Percentiles rank a stretch among this genome's conserved stretches.
These are phyloP conservation scores for Corymbia calophylla DNA, from an alignment of 441 rosid genomes.

Conservation along the genomic window DNA sequence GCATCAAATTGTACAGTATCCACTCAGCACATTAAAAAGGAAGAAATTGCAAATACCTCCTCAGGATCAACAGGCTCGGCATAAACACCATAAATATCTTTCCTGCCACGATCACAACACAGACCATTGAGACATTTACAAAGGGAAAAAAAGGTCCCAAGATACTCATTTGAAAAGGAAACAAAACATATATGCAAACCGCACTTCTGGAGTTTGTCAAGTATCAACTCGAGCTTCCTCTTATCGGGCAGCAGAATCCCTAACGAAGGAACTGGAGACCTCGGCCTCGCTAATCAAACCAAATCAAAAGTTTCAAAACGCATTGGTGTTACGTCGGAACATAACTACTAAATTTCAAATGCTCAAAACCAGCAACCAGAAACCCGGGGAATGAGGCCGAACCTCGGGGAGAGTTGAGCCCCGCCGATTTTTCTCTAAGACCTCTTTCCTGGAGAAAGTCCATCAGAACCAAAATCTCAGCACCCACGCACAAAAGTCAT, in stretches of 20 bases:
- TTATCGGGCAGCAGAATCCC: background rate
- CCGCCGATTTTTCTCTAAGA: background rate
- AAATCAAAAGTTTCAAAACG: background rate
- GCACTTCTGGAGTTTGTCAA: background rate
- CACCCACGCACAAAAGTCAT: background rate
- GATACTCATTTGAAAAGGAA: background rate
- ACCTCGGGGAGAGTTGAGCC: background rate
- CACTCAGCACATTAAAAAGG: background rate
- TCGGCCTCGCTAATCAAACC: background rate
- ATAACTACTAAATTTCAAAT: background rate
- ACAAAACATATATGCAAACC: background rate
- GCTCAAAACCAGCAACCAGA: background rate
- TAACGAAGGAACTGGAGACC: background rate
- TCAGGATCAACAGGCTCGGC: conserved; percentile 1
- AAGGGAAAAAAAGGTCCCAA: background rate
- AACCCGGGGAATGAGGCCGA: background rate
- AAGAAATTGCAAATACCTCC: background rate
- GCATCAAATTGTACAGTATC: background rate
- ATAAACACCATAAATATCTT: background rate
- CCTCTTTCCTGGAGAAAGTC: background rate
- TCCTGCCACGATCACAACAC: background rate
- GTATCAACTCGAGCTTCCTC: background rate
- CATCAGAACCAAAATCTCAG: background rate
- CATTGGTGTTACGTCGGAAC: background rate
- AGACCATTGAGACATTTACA: background rate